These are phyloP conservation scores for Cochliopodium minus DNA, from an alignment of 208 protist species.

Conservation along the genomic window DNA sequence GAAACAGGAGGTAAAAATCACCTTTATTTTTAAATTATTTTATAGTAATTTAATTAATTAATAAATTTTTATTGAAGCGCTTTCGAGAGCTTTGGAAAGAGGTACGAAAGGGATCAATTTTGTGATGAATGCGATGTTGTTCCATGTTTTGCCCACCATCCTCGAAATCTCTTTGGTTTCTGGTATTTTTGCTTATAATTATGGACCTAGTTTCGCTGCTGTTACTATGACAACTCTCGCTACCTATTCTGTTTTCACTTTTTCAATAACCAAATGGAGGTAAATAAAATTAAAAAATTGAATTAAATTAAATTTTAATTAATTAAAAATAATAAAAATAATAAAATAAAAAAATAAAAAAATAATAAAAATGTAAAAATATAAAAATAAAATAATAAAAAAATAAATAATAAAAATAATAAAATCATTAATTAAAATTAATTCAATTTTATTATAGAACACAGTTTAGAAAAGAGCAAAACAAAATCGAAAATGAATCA, in stretches of 20 bases:
- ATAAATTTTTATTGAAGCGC: constrained; percentile 64
- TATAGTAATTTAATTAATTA: no score
- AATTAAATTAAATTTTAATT: no score
- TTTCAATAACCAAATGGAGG: constrained; percentile 36
- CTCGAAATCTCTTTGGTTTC: constrained; percentile 73
- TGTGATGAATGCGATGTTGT: constrained; percentile 58
- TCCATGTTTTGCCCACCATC: constrained; percentile 67
- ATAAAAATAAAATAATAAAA: no score
- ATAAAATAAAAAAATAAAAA: no score
- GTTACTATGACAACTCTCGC: constrained; percentile 54
- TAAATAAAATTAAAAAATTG: no score
- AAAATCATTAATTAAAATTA: no score
- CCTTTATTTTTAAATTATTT: no score
- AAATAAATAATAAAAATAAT: no score
- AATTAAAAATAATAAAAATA: no score
- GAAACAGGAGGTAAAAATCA: no score
- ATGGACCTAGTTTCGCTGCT: constrained; percentile 52
- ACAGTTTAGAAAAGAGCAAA: constrained; percentile 59
- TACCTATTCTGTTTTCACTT: constrained; percentile 62
- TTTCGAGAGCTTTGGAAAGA: constrained; percentile 67
- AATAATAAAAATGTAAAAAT: no score
- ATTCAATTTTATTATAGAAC: constrained; percentile 70
- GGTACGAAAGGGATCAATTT: constrained; percentile 66
- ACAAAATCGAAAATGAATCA: constrained; percentile 62
- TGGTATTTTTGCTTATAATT: constrained; percentile 44